Percentiles rank a stretch among this genome's conserved stretches.
Conservation (phyloP, 805 yeast genomes). For the Saccharomycopsis fodiens region DNA sequence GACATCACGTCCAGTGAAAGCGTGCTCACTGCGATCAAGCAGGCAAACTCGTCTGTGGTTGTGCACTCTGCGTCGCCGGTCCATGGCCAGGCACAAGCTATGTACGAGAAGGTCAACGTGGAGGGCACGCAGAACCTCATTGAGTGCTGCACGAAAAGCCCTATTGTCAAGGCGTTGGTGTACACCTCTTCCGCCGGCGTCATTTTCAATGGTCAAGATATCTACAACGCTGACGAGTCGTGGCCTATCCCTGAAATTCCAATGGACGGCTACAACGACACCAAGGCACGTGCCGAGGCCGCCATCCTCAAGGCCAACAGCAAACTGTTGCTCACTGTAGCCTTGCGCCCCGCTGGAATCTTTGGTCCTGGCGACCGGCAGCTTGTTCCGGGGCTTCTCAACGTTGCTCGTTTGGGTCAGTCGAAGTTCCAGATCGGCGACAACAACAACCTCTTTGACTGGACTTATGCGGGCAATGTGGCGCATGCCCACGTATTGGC, state of each 20-base stretch:
- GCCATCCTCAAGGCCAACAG: constrained; percentile 67
- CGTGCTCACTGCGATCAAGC: constrained; percentile 52
- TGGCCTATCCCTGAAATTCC: constrained; percentile 89
- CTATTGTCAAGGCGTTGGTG: constrained; percentile 57
- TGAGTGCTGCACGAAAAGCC: constrained; percentile 46
- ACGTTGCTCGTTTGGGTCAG: constrained; percentile 76
- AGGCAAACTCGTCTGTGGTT: constrained; percentile 59
- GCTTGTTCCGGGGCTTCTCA: constrained; percentile 84
- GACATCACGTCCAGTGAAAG: constrained; percentile 75
- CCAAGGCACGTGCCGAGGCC: constrained; percentile 86
- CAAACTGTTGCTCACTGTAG: constrained; percentile 61
- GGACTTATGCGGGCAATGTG: constrained; percentile 98
- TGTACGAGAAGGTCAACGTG: constrained; percentile 86
- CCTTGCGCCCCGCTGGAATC: constrained; percentile 94
- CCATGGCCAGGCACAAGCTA: constrained; percentile 75
- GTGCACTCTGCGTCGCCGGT: constrained; percentile 97
- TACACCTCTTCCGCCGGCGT: constrained; percentile 98
- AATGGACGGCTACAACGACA: constrained; percentile 95
- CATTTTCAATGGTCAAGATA: constrained; percentile 89
- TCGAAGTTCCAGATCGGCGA: constrained; percentile 92
- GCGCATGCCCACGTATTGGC: constrained; percentile 96
- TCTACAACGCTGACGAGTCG: constrained; percentile 85
- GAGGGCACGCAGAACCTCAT: constrained; percentile 77
- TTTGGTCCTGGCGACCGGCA: constrained; percentile 99
- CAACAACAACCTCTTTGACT: constrained; percentile 87